phyloP scores from a whole-genome alignment of 2,329 filamentous ascomycete species.

The Penicillium sp. region DNA sequence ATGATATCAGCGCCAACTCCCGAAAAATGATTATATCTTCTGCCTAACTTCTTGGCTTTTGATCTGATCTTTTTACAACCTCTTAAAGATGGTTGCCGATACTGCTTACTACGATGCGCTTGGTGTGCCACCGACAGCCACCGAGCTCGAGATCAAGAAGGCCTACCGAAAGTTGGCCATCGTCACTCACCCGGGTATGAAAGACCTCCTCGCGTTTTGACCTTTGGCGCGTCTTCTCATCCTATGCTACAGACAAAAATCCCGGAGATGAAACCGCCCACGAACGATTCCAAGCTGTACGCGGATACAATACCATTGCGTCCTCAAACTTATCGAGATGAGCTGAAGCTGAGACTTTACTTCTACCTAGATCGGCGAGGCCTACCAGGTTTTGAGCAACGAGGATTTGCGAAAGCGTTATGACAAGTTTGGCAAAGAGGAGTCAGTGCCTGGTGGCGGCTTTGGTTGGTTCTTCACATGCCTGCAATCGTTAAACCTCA shows the following conservation, averaged over 20 bases:
- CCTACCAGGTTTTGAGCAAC: constrained; percentile 80
- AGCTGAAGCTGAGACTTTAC: constrained; percentile 11
- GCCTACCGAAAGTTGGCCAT: constrained; percentile 95
- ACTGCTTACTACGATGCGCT: constrained; percentile 86
- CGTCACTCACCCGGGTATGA: constrained; percentile 79
- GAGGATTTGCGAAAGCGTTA: constrained; percentile 85
- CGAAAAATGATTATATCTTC: constrained; percentile 8
- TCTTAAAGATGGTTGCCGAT: constrained; percentile 74
- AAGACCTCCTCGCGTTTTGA: not conserved
- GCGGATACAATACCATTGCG: constrained; percentile 15
- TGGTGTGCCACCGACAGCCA: constrained; percentile 79
- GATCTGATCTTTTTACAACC: not conserved
- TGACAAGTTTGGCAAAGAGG: constrained; percentile 96
- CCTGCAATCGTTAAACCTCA: not conserved
- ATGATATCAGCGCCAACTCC: constrained; percentile 12
- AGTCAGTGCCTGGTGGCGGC: constrained; percentile 84
- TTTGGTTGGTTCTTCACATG: constrained; percentile 61
- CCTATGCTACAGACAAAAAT: constrained; percentile 75
- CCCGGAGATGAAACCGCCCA: constrained; percentile 92
- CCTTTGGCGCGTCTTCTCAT: constrained; percentile 11
- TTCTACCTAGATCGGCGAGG: constrained; percentile 61
- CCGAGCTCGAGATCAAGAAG: constrained; percentile 94
- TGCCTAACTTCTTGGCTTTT: constrained; percentile 4
- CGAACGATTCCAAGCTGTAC: constrained; percentile 87
- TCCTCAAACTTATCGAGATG: not conserved